phyloP scores from a whole-genome alignment of 1,139 yeast genomes.

The Arxiozyma slooffiae region DNA sequence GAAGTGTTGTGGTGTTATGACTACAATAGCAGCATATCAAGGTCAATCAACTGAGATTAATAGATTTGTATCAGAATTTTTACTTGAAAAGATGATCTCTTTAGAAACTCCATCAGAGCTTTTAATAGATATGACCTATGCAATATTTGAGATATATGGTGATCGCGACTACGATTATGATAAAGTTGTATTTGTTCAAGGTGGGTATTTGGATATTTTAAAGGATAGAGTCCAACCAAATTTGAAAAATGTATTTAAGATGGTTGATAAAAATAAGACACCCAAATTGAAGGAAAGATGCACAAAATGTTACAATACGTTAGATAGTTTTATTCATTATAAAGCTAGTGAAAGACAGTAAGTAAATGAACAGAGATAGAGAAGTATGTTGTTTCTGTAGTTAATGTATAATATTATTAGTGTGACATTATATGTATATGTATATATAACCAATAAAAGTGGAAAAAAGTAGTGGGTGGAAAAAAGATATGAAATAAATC shows the following conservation, averaged over 20 bases:
- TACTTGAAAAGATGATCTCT: constrained; percentile 31
- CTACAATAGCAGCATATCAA: constrained; percentile 43
- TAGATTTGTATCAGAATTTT: constrained; percentile 38
- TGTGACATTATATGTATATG: background rate
- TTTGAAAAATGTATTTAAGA: constrained; percentile 42
- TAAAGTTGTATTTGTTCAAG: constrained; percentile 51
- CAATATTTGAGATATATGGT: constrained; percentile 71
- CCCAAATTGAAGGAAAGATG: constrained; percentile 51
- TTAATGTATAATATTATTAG: background rate
- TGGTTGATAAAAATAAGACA: constrained; percentile 58
- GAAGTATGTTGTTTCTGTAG: background rate
- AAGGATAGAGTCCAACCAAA: constrained; percentile 36
- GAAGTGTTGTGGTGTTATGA: constrained; percentile 41
- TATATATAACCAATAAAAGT: background rate
- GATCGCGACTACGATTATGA: constrained; percentile 64
- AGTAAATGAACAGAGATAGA: background rate
- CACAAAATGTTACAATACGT: constrained; percentile 57
- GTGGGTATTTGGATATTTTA: constrained; percentile 41
- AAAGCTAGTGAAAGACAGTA: constrained; percentile 38
- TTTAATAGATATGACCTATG: constrained; percentile 49
- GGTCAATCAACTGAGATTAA: constrained; percentile 39
- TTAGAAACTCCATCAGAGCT: constrained; percentile 30
- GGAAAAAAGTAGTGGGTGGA: background rate
- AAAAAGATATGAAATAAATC: background rate
- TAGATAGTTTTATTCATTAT: constrained; percentile 69